phyloP scores from a whole-genome alignment of 352 stramenopile genomes.

The Pythium vanterpoolii region DNA sequence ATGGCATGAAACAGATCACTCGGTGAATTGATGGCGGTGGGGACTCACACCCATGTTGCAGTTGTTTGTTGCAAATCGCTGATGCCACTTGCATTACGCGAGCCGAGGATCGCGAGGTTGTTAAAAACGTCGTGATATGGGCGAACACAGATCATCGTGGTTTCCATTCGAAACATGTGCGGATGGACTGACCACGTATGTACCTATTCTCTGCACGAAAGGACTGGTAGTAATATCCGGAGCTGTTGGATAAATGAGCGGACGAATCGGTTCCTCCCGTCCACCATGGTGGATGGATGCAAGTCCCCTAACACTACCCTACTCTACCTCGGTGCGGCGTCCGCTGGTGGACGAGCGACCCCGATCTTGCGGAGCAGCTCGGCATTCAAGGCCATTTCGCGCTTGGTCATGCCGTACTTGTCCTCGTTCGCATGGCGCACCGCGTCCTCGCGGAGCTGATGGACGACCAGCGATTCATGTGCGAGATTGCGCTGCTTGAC shows the following conservation, averaged over 20 bases:
- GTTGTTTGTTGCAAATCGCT: neutral
- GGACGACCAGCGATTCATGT: conserved; percentile 40
- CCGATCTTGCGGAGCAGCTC: conserved; percentile 33
- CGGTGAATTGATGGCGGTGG: neutral
- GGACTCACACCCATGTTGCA: neutral
- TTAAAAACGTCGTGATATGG: neutral
- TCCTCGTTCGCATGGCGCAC: conserved; percentile 41
- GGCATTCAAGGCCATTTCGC: conserved; percentile 58
- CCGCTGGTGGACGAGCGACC: conserved; percentile 12
- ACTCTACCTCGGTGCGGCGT: conserved; percentile 13
- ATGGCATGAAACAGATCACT: conserved; percentile 8
- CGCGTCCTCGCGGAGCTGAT: conserved; percentile 45
- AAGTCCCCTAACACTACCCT: neutral
- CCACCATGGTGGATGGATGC: neutral
- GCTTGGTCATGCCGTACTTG: conserved; percentile 62
- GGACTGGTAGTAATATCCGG: too few relatives aligned
- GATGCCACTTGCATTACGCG: neutral
- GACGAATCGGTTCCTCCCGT: neutral
- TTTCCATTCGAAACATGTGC: conserved; percentile 6
- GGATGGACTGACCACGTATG: neutral
- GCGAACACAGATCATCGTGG: neutral
- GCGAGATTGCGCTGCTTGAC: conserved; percentile 35
- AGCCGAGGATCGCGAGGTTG: neutral
- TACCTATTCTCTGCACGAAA: neutral
- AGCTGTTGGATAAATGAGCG: too few relatives aligned